Conservation (phyloP, 768 basidiomycete genomes). For the Botryobasidium botryosum region DNA sequence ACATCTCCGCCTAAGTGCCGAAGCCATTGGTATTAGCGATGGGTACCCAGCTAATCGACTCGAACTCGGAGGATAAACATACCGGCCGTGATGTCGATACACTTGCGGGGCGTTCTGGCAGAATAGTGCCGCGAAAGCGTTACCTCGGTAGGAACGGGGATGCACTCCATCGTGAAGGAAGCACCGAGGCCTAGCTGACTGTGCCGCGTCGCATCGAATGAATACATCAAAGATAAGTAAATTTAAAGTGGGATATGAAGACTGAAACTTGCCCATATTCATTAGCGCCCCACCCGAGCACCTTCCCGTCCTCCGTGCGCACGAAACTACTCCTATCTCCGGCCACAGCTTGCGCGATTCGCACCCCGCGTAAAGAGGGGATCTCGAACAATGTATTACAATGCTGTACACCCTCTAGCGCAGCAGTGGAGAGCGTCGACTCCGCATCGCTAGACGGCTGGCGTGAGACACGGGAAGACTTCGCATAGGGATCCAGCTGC, state of each 20-base stretch:
- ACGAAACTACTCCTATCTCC: constrained; percentile 60
- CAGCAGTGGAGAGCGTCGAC: constrained; percentile 2
- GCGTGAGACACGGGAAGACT: constrained; percentile 28
- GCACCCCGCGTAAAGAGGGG: constrained; percentile 46
- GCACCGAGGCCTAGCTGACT: constrained; percentile 72
- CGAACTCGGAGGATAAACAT: constrained; percentile 14
- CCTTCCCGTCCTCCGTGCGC: constrained; percentile 36
- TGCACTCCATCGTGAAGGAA: constrained; percentile 41
- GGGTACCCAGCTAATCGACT: too few species aligned
- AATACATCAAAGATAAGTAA: constrained; percentile 2
- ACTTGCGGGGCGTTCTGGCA: constrained; percentile 35
- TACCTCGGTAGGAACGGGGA: constrained; percentile 74
- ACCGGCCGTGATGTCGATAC: constrained; percentile 52
- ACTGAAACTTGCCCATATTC: constrained; percentile 45
- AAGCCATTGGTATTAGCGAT: background rate
- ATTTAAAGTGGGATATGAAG: background rate
- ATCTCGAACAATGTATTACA: constrained; percentile 60
- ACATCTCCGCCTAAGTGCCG: constrained; percentile 46
- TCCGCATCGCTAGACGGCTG: constrained; percentile 3
- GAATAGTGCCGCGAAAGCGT: constrained; percentile 46
- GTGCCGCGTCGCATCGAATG: background rate
- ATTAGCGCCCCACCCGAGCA: constrained; percentile 84
- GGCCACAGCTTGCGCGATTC: constrained; percentile 51
- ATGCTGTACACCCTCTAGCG: constrained; percentile 35
- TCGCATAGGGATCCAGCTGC: constrained; percentile 33